A percentile compares a stretch with the other conserved stretches of the same genome.
Conservation (phyloP, 345 rosid genomes). For the Dovyalis caffra region DNA sequence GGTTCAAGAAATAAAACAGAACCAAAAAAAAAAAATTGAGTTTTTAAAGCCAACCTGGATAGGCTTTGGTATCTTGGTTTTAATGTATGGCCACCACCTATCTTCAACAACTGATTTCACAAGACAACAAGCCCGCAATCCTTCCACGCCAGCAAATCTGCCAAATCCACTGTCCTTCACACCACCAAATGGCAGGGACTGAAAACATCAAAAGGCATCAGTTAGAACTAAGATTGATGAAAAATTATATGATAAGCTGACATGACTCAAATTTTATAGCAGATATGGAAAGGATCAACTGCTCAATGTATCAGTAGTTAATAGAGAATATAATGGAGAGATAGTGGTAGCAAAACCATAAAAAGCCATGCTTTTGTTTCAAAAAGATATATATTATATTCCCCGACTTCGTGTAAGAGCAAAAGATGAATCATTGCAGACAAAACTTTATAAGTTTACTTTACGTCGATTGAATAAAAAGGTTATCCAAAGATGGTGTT, state of each 20-base stretch:
- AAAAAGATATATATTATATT: too few relatives aligned
- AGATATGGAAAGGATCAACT: not conserved
- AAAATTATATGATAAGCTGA: not conserved
- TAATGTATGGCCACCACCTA: constrained; percentile 91
- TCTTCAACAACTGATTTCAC: constrained; percentile 94
- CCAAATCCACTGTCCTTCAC: constrained; percentile 97
- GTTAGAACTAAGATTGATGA: not conserved
- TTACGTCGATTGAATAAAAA: too few relatives aligned
- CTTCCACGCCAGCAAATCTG: constrained; percentile 92
- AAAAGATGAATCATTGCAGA: not conserved
- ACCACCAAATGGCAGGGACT: constrained; percentile 99
- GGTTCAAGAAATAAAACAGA: not conserved
- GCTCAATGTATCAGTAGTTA: not conserved
- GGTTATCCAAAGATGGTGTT: not conserved
- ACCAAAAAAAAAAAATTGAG: not conserved
- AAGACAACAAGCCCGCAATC: constrained; percentile 91
- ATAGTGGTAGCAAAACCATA: not conserved
- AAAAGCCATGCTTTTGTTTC: not conserved
- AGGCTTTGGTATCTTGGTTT: constrained; percentile 89
- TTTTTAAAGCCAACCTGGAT: constrained; percentile 58
- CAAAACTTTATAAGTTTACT: not conserved
- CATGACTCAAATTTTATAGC: not conserved
- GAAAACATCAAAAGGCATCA: constrained; percentile 21
- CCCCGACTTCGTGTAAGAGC: not conserved
- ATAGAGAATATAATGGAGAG: not conserved